A percentile compares a stretch with the other conserved stretches of the same genome.
phyloP scores from a whole-genome alignment of 2,329 filamentous ascomycete genomes.

The Aspergillus fischeri region DNA sequence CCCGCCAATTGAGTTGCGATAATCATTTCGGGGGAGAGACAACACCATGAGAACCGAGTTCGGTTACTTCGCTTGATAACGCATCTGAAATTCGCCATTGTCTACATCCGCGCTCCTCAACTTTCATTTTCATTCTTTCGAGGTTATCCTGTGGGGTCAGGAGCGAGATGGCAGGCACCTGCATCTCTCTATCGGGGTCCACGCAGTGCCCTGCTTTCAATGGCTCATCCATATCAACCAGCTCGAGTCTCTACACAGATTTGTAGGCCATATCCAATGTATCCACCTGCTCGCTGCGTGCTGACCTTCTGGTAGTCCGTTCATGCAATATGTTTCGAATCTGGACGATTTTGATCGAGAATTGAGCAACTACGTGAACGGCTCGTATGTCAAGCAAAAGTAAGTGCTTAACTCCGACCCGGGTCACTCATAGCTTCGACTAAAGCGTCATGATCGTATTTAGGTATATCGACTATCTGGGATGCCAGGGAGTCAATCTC shows the following conservation, averaged over 20 bases:
- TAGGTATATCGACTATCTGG: constrained; percentile 78
- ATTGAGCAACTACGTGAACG: constrained; percentile 67
- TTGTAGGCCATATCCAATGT: constrained; percentile 54
- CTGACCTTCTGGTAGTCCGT: constrained; percentile 59
- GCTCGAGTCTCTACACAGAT: constrained; percentile 52
- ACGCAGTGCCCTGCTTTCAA: constrained; percentile 68
- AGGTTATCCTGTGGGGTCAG: constrained; percentile 19
- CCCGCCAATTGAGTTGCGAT: background rate
- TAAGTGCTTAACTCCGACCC: constrained; percentile 43
- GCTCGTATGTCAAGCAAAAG: constrained; percentile 73
- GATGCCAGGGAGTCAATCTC: constrained; percentile 73
- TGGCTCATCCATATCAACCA: constrained; percentile 66
- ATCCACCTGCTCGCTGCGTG: constrained; percentile 20
- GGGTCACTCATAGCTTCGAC: background rate
- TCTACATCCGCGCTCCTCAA: background rate
- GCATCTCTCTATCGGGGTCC: constrained; percentile 68
- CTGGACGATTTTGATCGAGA: constrained; percentile 70
- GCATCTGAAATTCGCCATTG: background rate
- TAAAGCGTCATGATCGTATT: constrained; percentile 6
- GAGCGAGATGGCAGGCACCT: constrained; percentile 37
- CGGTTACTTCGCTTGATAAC: background rate
- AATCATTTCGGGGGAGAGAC: background rate
- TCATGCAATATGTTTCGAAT: constrained; percentile 76
- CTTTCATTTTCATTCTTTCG: background rate
- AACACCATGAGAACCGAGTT: background rate